Percentiles rank a stretch among this genome's conserved stretches.
Conservation (phyloP, 2,329 filamentous ascomycete species). For the Botrytis sinoallii region DNA sequence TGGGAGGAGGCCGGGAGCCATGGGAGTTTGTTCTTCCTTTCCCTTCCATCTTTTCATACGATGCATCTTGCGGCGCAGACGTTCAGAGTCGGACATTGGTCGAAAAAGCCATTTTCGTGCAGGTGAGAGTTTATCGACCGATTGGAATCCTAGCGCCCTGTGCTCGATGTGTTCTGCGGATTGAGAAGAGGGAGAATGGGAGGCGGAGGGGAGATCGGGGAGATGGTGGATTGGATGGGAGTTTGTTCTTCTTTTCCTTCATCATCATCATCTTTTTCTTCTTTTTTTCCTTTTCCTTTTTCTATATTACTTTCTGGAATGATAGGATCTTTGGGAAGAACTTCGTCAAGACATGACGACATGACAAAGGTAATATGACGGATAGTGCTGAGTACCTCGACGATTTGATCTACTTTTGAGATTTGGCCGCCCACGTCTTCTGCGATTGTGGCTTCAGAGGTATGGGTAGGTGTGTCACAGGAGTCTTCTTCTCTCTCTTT, state of each 20-base stretch:
- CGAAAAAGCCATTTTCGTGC: no score
- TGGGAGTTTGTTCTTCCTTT: no score
- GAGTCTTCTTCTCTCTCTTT: not conserved
- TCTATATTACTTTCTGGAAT: not conserved
- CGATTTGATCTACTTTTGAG: not conserved
- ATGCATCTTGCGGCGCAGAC: no score
- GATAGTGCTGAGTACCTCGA: not conserved
- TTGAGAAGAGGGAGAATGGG: no score
- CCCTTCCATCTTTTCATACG: no score
- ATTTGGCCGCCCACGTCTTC: not conserved
- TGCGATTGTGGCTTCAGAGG: not conserved
- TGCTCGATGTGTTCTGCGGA: no score
- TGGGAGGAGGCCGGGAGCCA: no score
- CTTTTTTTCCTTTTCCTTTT: not conserved
- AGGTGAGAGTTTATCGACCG: no score
- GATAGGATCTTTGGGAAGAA: not conserved
- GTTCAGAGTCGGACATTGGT: no score
- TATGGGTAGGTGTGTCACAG: not conserved
- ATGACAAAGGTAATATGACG: not conserved
- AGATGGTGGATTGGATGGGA: not conserved
- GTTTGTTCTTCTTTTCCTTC: not conserved
- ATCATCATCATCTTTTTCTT: no score
- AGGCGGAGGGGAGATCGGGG: no score
- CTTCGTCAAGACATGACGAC: not conserved
- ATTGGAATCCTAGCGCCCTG: no score